phyloP scores from a whole-genome alignment of 2,329 filamentous ascomycete species.

The Rugonectria rugulosa region DNA sequence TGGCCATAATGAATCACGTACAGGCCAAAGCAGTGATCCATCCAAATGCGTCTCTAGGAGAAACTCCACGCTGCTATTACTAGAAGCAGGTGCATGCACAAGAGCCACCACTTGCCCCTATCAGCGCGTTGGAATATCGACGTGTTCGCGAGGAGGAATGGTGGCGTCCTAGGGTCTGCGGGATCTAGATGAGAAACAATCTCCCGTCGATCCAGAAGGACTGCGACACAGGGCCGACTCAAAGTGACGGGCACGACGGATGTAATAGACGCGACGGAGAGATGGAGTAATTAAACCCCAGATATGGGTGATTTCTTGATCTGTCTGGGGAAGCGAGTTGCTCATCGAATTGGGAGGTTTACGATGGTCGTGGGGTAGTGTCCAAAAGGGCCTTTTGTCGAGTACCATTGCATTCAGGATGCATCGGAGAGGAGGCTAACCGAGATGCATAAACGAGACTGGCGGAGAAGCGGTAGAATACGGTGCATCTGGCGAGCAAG shows the following conservation, averaged over 20 bases:
- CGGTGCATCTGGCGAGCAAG: conserved; percentile 7
- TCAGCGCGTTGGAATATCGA: not conserved
- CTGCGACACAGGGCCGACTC: not conserved
- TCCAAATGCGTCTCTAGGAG: not conserved
- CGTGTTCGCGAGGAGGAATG: conserved; percentile 27
- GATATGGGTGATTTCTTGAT: no score
- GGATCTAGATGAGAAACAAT: conserved; percentile 8
- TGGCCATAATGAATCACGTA: not conserved
- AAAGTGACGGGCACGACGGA: not conserved
- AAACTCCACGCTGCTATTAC: not conserved
- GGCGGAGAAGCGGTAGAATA: not conserved
- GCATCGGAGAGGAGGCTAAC: conserved; percentile 2
- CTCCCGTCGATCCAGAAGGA: conserved; percentile 10
- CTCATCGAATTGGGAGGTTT: not conserved
- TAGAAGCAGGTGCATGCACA: no score
- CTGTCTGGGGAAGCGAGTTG: not conserved
- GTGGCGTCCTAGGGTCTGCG: conserved; percentile 4
- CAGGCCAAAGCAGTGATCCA: not conserved
- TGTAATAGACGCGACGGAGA: not conserved
- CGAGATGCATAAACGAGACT: conserved; percentile 2
- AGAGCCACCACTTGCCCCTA: not conserved
- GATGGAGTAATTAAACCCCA: no score
- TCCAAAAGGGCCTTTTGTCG: conserved; percentile 8
- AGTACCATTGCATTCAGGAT: conserved; percentile 11
- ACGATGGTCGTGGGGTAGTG: not conserved